Base-by-base conservation (phyloP, 1,139 yeast genomes). In the Saccharomycopsis phalli region DNA sequence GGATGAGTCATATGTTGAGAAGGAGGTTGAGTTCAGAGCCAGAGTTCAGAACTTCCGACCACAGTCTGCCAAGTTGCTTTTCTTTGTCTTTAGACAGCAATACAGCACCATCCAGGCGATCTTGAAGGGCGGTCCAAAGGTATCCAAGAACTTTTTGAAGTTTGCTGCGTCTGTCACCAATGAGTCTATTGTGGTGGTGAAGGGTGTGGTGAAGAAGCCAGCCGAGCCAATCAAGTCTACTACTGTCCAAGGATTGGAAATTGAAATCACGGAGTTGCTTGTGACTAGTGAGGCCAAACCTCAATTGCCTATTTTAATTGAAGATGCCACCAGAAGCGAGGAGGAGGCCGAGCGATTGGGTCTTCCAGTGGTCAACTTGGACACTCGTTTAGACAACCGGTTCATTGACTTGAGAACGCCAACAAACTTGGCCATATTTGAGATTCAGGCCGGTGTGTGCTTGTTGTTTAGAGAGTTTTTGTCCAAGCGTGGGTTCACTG, bases 381-480 rank as follows among this genome's bases (percentile, higher is more conserved):
- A 93, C 65, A 93, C 98, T 34, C 77, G 98, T 61, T 74, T 91
- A 55, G 97, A 93, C 60, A 69, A 93, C 45, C 79, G 99, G 62
- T 95, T 88, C 41, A 87, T 91, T 62, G 99, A 91, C 59, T 72
- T 91, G 59, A 81, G 99, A 71, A 91, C 98, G 6, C 82, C 83
- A 42, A 88, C 98, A 45, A 91, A 91, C 69, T 97, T 91, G 66
- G 95, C 98, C 39, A 91, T 91, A 53, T 91, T 93, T 76, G 81
- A 77, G 65, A 80, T 93, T 55, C 94, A 84, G 65, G 74, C 91
- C 36, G 98, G 88, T 53, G 94, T 93, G 45, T 76, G 93, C 59
- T 69, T 71, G 37, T 69, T 93, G 56, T 91, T 91, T 73, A 77
- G 94, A 61, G 98, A 91, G 66, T 91, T 81, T 59, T 71, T 91